Conservation (phyloP, 805 yeast genomes). For the Zygotorulaspora florentina region DNA sequence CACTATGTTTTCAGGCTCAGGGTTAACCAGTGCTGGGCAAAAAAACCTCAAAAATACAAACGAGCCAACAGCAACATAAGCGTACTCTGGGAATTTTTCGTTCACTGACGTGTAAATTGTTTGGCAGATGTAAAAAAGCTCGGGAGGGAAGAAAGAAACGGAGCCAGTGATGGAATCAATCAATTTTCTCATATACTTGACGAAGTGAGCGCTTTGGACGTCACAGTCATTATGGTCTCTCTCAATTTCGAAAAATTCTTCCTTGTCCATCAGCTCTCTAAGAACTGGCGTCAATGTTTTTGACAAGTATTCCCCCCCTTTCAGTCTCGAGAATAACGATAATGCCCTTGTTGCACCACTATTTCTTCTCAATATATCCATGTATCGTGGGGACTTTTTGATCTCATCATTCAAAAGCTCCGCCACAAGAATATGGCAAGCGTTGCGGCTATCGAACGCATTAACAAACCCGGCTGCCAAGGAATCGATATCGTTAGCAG, state of each 20-base stretch:
- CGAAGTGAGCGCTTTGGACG: slow-evolving; percentile 44
- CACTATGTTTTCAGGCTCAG: slow-evolving; percentile 50
- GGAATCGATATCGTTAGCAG: slow-evolving; percentile 64
- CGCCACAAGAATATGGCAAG: slow-evolving; percentile 46
- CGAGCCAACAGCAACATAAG: slow-evolving; percentile 74
- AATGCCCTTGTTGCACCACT: slow-evolving; percentile 76
- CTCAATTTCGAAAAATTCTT: slow-evolving; percentile 62
- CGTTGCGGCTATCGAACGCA: slow-evolving; percentile 45
- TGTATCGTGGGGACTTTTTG: slow-evolving; percentile 50
- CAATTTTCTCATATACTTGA: slow-evolving; percentile 50
- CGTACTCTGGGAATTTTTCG: slow-evolving; percentile 61
- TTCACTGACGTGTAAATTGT: slow-evolving; percentile 56
- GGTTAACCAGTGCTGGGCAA: slow-evolving; percentile 88
- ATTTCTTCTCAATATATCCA: slow-evolving; percentile 75
- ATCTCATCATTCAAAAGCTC: slow-evolving; percentile 62
- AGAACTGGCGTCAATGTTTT: slow-evolving; percentile 54
- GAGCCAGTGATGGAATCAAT: slow-evolving; percentile 59
- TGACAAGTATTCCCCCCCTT: slow-evolving; percentile 57
- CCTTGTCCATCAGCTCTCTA: slow-evolving; percentile 46
- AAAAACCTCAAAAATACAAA: slow-evolving; percentile 75
- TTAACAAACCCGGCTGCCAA: slow-evolving; percentile 62
- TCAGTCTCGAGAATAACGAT: slow-evolving; percentile 63
- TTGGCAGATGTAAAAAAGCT: slow-evolving; percentile 66
- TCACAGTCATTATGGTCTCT: slow-evolving; percentile 41
- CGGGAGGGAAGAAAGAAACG: slow-evolving; percentile 57